Evolutionary conservation across 306 rosid genomes (phyloP).

Genomic region (Styphnolobium japonicum): DNA sequence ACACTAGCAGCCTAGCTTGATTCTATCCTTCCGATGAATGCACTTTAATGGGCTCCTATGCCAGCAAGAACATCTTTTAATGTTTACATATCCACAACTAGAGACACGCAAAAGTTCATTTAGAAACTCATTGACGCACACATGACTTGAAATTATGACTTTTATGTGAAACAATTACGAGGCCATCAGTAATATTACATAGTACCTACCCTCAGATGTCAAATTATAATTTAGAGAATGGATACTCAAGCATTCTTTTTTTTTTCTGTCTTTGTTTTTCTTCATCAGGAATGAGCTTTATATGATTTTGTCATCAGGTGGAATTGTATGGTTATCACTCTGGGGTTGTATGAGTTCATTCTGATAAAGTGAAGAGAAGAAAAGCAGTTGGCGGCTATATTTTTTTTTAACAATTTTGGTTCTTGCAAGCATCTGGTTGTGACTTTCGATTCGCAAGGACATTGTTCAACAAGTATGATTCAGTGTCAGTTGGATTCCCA

Average conservation of each 20-base stretch:
- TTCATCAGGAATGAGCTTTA: background rate
- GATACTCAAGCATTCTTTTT: background rate
- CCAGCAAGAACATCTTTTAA: background rate
- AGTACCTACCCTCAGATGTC: background rate
- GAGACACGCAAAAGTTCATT: background rate
- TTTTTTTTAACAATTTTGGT: slow-evolving; percentile 10
- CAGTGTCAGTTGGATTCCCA: slow-evolving; percentile 16
- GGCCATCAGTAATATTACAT: background rate
- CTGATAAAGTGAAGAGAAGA: background rate
- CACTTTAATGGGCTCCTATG: background rate
- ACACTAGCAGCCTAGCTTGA: background rate
- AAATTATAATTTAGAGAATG: background rate
- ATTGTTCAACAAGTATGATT: background rate
- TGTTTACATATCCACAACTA: background rate
- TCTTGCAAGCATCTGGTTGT: slow-evolving; percentile 21
- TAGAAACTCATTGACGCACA: background rate
- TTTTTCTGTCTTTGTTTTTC: background rate
- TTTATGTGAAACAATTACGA: background rate
- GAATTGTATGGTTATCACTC: background rate
- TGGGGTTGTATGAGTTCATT: background rate
- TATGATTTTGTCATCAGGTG: slow-evolving; percentile 19
- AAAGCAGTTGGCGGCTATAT: background rate
- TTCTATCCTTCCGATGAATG: background rate
- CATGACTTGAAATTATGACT: background rate
- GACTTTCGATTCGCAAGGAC: background rate